phyloP scores from a whole-genome alignment of 1,284 basidiomycete species.

The Polyporus tsugae region DNA sequence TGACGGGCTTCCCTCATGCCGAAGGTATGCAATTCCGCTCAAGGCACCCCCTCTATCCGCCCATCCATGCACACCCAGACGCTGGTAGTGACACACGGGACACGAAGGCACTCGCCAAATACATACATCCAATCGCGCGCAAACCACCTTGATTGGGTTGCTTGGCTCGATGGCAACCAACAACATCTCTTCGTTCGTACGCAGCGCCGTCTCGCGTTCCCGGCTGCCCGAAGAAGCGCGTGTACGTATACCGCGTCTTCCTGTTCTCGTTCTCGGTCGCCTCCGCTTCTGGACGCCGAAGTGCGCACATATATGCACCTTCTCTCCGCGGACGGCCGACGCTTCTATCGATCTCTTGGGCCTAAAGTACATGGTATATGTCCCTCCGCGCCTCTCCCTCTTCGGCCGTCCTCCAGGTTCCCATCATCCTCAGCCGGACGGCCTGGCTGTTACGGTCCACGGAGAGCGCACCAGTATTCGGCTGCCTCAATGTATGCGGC shows the following conservation, averaged over 20 bases:
- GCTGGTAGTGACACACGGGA: neutral
- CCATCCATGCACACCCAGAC: neutral
- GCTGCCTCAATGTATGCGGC: neutral
- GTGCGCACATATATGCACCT: neutral
- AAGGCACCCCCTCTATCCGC: slow-evolving; percentile 2
- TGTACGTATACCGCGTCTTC: neutral
- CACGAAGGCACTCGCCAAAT: neutral
- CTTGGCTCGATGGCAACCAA: neutral
- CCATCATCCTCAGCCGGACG: neutral
- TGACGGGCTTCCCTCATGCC: neutral
- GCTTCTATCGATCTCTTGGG: neutral
- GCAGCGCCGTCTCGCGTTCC: neutral
- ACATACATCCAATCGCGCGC: neutral
- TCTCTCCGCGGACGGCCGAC: neutral
- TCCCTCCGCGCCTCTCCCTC: neutral
- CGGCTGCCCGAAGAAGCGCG: neutral
- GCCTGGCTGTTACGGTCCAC: neutral
- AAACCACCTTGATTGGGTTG: neutral
- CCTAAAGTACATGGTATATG: neutral
- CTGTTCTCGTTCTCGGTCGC: neutral
- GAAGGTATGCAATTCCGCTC: slow-evolving; percentile 2
- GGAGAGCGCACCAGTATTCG: neutral
- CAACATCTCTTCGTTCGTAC: neutral
- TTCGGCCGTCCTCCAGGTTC: neutral
- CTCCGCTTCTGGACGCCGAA: neutral